These are phyloP conservation scores for Yarrowia galli DNA, from an alignment of 1,139 yeast species.

Conservation along the genomic window DNA sequence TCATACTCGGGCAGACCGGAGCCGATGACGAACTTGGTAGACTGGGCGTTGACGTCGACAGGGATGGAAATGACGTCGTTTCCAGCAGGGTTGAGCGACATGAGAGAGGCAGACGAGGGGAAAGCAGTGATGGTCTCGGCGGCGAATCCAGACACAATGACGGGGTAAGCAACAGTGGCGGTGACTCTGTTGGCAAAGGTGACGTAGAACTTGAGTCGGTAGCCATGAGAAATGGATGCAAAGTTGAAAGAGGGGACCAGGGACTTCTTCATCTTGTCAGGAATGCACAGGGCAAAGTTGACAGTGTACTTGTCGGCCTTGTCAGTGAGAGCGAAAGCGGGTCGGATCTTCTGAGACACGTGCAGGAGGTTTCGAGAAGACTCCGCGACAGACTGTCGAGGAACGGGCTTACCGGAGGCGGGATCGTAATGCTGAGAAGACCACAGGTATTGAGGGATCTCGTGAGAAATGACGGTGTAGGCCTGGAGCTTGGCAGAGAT, in stretches of 20 bases:
- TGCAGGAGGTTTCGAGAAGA: constrained; percentile 28
- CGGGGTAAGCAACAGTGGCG: constrained; percentile 30
- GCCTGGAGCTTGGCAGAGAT: constrained; percentile 37
- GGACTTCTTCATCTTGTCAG: constrained; percentile 36
- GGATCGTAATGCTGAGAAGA: constrained; percentile 37
- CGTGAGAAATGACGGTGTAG: constrained; percentile 33
- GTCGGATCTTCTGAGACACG: constrained; percentile 30
- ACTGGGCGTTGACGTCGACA: constrained; percentile 32
- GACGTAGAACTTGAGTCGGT: constrained; percentile 37
- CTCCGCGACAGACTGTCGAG: constrained; percentile 34
- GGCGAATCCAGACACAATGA: constrained; percentile 34
- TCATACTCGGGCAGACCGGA: constrained; percentile 37
- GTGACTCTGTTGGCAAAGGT: constrained; percentile 29
- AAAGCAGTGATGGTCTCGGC: constrained; percentile 33
- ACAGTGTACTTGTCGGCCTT: constrained; percentile 26
- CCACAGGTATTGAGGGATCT: constrained; percentile 38
- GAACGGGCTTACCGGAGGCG: constrained; percentile 24
- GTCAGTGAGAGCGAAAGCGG: constrained; percentile 21
- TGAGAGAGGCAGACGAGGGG: constrained; percentile 29
- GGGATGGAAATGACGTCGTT: constrained; percentile 24
- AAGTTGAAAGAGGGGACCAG: constrained; percentile 37
- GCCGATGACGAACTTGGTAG: constrained; percentile 36
- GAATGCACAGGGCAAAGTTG: constrained; percentile 37
- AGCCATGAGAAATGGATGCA: constrained; percentile 34
- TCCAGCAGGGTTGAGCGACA: constrained; percentile 13